Conservation (phyloP, 164 flowering plant genomes). For the Chimonanthus salicifolius region DNA sequence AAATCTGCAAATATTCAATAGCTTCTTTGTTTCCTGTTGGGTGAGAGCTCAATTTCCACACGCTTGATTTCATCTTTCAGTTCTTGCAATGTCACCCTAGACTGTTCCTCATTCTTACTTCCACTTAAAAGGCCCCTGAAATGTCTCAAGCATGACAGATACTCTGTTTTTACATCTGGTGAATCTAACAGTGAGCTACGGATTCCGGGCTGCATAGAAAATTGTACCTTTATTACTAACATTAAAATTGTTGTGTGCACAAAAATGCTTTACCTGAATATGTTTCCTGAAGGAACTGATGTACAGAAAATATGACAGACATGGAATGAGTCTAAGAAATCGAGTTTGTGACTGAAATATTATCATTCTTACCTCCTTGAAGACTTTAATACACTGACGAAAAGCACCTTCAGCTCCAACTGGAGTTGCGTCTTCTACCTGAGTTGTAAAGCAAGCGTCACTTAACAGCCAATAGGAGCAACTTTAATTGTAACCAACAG, state of each 20-base stretch:
- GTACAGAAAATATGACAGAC: not conserved
- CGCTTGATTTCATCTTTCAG: constrained; percentile 49
- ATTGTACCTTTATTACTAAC: not conserved
- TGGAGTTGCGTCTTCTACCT: constrained; percentile 21
- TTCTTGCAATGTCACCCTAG: constrained; percentile 24
- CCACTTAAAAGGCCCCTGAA: constrained; percentile 27
- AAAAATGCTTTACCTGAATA: not conserved
- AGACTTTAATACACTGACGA: constrained; percentile 46
- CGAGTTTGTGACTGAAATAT: not conserved
- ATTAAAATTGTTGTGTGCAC: not conserved
- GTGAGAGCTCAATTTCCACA: constrained; percentile 40
- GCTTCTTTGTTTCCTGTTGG: constrained; percentile 13
- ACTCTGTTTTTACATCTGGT: constrained; percentile 38
- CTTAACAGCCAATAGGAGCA: not conserved
- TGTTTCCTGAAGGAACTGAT: not conserved
- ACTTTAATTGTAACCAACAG: not conserved
- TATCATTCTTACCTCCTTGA: constrained; percentile 49
- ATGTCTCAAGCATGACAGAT: constrained; percentile 53
- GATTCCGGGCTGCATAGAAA: constrained; percentile 28
- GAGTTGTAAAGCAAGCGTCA: constrained; percentile 6
- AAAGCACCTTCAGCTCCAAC: constrained; percentile 48
- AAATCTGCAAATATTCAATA: not conserved
- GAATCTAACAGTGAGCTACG: constrained; percentile 21
- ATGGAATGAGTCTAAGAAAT: not conserved
- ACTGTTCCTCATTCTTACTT: constrained; percentile 5